These are phyloP conservation scores for Cytauxzoon felis DNA, from an alignment of 169 alveolate species.

Conservation along the genomic window DNA sequence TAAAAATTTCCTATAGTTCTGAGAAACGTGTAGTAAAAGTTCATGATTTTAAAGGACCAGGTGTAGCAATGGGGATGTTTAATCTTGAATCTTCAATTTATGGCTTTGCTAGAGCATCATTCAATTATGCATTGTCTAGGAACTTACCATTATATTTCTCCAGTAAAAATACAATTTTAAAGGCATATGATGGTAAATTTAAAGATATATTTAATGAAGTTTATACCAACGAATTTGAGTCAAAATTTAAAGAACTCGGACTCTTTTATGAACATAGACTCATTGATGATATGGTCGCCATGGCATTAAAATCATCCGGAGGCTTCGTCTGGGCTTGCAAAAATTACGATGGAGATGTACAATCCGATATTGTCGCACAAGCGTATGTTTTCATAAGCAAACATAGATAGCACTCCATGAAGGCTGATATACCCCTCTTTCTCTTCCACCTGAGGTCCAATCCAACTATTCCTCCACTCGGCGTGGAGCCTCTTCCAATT, in stretches of 20 bases:
- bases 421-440: too few species aligned
- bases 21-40: conserved; percentile 50
- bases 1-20: conserved; percentile 17
- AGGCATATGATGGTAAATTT: conserved; percentile 91
- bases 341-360: conserved; percentile 96
- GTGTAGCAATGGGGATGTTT: conserved; percentile 91
- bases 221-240: conserved; percentile 82
- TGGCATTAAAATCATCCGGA: conserved; percentile 87
- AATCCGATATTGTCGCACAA: conserved; percentile 93
- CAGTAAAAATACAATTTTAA: conserved; percentile 89
- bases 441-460: too few species aligned
- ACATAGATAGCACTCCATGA: too few species aligned
- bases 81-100: conserved; percentile 87
- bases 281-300: conserved; percentile 96
- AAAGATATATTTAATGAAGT: conserved; percentile 88
- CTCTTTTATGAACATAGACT: conserved; percentile 90
- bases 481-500: too few species aligned
- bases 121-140: conserved; percentile 82
- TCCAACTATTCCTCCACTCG: too few species aligned
- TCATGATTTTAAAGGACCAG: conserved; percentile 74
- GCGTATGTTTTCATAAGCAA: conserved; percentile 69
- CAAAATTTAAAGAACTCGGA: conserved; percentile 79
- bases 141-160: conserved; percentile 88
- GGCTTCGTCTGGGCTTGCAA: conserved; percentile 98
- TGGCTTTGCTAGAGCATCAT: conserved; percentile 90